Evolutionary conservation across 257 asterid species (phyloP).

Genomic region (Lycium barbarum): DNA sequence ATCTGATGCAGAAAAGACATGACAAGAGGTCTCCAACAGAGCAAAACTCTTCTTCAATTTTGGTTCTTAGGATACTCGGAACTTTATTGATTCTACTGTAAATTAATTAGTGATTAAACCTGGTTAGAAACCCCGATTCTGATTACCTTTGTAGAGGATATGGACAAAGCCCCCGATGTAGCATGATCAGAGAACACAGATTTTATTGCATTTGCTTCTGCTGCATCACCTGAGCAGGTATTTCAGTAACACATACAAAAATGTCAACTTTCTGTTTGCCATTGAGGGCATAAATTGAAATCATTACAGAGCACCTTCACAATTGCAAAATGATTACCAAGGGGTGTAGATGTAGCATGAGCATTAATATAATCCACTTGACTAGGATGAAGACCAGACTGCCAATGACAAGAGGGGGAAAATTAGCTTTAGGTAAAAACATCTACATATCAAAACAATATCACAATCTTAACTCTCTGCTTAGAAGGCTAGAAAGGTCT

Average conservation of each 20-base stretch:
- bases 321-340: constrained; percentile 59
- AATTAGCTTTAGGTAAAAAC: constrained; percentile 3
- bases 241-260: constrained; percentile 26
- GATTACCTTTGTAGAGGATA: constrained; percentile 92
- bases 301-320: constrained; percentile 20
- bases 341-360: constrained; percentile 96
- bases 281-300: neutral
- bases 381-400: constrained; percentile 78
- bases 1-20: constrained; percentile 20
- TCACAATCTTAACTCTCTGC: constrained; percentile 7
- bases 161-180: constrained; percentile 67
- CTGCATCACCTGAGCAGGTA: constrained; percentile 68
- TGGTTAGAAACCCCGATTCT: constrained; percentile 17
- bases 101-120: neutral
- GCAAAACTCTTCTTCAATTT: constrained; percentile 6
- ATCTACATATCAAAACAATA: neutral
- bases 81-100: neutral
- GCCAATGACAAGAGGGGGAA: constrained; percentile 43
- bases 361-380: constrained; percentile 96
- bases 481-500: neutral
- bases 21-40: neutral
- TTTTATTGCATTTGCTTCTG: constrained; percentile 90
- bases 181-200: constrained; percentile 71
- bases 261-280: constrained; percentile 16
- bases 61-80: neutral